Evolutionary conservation across 2,329 filamentous ascomycete genomes (phyloP).

Genomic region (Thelonectria blattea): DNA sequence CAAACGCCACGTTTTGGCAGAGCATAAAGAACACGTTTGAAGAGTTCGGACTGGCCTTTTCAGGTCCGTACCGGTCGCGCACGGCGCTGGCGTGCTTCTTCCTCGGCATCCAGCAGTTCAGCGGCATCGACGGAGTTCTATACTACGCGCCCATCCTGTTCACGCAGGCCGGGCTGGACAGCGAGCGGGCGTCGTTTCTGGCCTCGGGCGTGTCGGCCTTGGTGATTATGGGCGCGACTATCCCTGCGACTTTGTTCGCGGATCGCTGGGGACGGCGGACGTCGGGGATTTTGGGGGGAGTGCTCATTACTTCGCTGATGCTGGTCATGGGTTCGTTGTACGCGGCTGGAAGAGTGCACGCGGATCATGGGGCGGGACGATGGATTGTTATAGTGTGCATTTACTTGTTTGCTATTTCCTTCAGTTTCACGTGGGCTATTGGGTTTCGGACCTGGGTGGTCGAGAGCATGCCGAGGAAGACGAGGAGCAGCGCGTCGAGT

Average conservation of each 20-base stretch:
- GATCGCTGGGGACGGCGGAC: conserved; percentile 63
- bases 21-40: conserved; percentile 37
- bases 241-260: conserved; percentile 60
- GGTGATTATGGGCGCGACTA: conserved; percentile 59
- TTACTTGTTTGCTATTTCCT: conserved; percentile 55
- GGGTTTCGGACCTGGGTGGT: conserved; percentile 59
- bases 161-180: conserved; percentile 61
- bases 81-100: conserved; percentile 62
- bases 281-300: conserved; percentile 58
- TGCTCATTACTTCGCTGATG: conserved; percentile 57
- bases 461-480: conserved; percentile 62
- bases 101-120: conserved; percentile 64
- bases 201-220: conserved; percentile 65
- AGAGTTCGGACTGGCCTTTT: conserved; percentile 44
- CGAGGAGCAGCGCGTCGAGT: conserved; percentile 59
- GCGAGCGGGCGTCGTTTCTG: conserved; percentile 58
- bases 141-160: conserved; percentile 68
- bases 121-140: conserved; percentile 66
- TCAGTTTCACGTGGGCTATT: conserved; percentile 58
- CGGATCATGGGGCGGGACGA: conserved; percentile 45
- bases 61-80: conserved; percentile 48
- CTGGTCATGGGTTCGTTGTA: conserved; percentile 60
- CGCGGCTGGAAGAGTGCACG: conserved; percentile 48
- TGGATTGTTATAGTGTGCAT: conserved; percentile 60
- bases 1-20: conserved; percentile 39